Evolutionary conservation across 2,329 filamentous ascomycete genomes (phyloP).

Genomic region (Neonectria neomacrospora): DNA sequence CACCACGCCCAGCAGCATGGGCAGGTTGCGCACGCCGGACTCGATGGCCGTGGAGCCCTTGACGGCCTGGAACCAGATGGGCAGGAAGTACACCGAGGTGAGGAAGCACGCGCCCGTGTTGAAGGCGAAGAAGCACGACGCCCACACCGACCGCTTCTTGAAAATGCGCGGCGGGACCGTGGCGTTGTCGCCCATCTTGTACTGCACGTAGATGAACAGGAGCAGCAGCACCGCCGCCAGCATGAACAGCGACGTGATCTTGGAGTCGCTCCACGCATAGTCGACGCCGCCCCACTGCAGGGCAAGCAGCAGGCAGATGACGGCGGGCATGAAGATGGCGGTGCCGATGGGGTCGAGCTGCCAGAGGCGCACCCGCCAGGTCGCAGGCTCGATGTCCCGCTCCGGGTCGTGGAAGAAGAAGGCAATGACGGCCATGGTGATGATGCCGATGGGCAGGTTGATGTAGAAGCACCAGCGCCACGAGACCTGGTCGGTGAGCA

Average conservation of each 20-base stretch:
- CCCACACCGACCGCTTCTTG: conserved; percentile 53
- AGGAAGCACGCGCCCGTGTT: conserved; percentile 52
- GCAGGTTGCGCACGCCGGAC: conserved; percentile 55
- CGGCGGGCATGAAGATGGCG: conserved; percentile 48
- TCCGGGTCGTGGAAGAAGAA: conserved; percentile 43
- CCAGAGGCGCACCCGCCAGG: conserved; percentile 41
- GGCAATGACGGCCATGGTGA: conserved; percentile 48
- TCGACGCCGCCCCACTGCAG: conserved; percentile 60
- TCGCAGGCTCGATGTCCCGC: conserved; percentile 39
- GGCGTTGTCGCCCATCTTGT: conserved; percentile 53
- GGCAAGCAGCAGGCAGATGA: conserved; percentile 61
- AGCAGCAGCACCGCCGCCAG: conserved; percentile 47
- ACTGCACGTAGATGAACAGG: conserved; percentile 53
- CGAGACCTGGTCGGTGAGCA: conserved; percentile 50
- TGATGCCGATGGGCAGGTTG: conserved; percentile 52
- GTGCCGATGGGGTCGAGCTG: conserved; percentile 48
- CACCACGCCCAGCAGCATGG: conserved; percentile 53
- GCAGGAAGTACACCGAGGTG: conserved; percentile 52
- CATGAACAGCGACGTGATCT: conserved; percentile 46
- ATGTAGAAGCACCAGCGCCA: conserved; percentile 58
- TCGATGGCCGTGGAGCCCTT: conserved; percentile 52
- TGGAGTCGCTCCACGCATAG: conserved; percentile 45
- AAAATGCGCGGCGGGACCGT: conserved; percentile 58
- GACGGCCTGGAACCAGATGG: conserved; percentile 60
- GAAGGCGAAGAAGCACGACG: conserved; percentile 50